phyloP scores from a whole-genome alignment of 352 stramenopile genomes.

The Globisporangium nunn region DNA sequence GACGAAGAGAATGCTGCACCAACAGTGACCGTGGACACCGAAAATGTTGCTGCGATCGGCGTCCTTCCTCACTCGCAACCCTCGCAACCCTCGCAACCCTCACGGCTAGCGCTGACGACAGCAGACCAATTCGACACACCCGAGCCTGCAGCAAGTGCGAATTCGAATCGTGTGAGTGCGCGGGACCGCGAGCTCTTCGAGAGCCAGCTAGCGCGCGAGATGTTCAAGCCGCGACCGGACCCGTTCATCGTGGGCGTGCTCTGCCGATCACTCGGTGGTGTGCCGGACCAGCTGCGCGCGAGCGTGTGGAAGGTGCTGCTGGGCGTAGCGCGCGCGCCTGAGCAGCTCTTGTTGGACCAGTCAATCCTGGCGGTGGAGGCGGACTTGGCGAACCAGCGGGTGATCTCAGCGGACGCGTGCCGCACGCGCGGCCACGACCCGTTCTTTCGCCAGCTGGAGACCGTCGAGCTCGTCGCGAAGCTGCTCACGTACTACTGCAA shows the following conservation, averaged over 20 bases:
- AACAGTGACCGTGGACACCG: too few relatives aligned
- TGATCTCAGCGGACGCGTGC: conserved; percentile 83
- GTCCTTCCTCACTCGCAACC: too few relatives aligned
- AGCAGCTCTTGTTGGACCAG: conserved; percentile 57
- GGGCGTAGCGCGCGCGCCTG: conserved; percentile 45
- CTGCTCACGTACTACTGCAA: conserved; percentile 93
- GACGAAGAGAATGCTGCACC: too few relatives aligned
- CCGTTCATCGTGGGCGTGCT: conserved; percentile 67
- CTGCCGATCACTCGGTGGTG: conserved; percentile 58
- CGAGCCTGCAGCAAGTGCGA: background rate
- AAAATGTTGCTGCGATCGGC: too few relatives aligned
- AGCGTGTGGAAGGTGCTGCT: conserved; percentile 79
- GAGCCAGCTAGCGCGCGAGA: conserved; percentile 52
- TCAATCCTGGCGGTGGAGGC: conserved; percentile 70
- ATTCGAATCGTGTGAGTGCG: background rate
- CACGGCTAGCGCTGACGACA: too few relatives aligned
- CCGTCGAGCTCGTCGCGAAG: conserved; percentile 68
- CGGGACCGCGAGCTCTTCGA: conserved; percentile 12
- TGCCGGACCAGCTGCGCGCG: conserved; percentile 43
- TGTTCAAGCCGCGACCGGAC: conserved; percentile 60
- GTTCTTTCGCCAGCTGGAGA: conserved; percentile 67
- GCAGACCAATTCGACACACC: background rate
- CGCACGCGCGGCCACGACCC: conserved; percentile 79
- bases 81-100: too few relatives aligned
- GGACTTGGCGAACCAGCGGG: conserved; percentile 87